Base-by-base conservation (phyloP, 306 rosid species). In the Sindora glabra region DNA sequence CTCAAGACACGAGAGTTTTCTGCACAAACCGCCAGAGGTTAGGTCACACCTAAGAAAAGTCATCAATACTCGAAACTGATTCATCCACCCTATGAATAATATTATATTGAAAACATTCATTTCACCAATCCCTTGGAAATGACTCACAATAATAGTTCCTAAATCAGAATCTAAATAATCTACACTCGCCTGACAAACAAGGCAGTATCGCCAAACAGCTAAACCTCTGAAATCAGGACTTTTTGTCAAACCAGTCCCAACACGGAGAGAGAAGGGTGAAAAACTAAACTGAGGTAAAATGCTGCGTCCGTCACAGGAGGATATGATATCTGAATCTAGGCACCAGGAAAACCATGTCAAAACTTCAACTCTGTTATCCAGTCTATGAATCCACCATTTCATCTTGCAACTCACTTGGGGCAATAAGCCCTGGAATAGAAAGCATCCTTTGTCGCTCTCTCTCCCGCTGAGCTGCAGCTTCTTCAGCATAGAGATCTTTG, bases 401-500 rank as follows among this genome's bases (percentile, higher is more conserved):
- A 5, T 94, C 99, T 72, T 89, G 99, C 74, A 94, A 79, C 75
- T 94, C 99, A 45, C 80, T 94, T 1, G 99, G 99, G 48, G 99
- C 95, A 41, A 94, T 89, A 13, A 94, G 97, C 62, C 99, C 99
- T 0, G 99, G 99, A 72, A 94, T 89, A 38, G 97, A 78, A 40
- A 89, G 96, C 96, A 89, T 89, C 44, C 99, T 81, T 73, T 94
- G 96, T 42, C 99, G 76, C 21, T 94, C 97, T 69, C 86, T 84
- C 75, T 94, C 99, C 55, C 85, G 82, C 82, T 89, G 97, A 61
- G 81, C 95, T 34, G 99, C 95, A 40, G 99, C 95, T 76, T 94
- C 99, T 74, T 94, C 99, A 2, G 97, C 96, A 56, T 89, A 89
- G 15, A 94, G 89, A 76, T 94, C 99, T 60, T 94, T 94, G 76